These are phyloP conservation scores for cucumber (Cucumis sativus) DNA, from an alignment of 306 rosid species.

Conservation along the genomic window Cucumber_9930_V3 NC_026656.2:20136001-20136500, in stretches of 20 bases:
- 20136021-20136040: background rate
- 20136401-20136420: too few relatives aligned
- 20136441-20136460: background rate
- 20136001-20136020: background rate
- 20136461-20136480: background rate
- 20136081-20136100: background rate
- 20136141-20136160: slow-evolving; percentile 2
- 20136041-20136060: background rate
- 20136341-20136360: background rate
- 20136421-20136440: background rate
- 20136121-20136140: background rate
- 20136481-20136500: slow-evolving; percentile 10
- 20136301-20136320: background rate
- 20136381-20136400: background rate
- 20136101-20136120: background rate
- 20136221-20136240: slow-evolving; percentile 78
- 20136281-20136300: background rate
- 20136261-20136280: background rate
- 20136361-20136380: background rate
- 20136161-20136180: slow-evolving; percentile 71
- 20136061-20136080: background rate
- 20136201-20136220: slow-evolving; percentile 69
- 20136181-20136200: slow-evolving; percentile 75
- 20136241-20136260: slow-evolving; percentile 46
- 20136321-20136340: background rate